Conservation (phyloP, 2,329 filamentous ascomycete species). For the Alternaria ethzedia region DNA sequence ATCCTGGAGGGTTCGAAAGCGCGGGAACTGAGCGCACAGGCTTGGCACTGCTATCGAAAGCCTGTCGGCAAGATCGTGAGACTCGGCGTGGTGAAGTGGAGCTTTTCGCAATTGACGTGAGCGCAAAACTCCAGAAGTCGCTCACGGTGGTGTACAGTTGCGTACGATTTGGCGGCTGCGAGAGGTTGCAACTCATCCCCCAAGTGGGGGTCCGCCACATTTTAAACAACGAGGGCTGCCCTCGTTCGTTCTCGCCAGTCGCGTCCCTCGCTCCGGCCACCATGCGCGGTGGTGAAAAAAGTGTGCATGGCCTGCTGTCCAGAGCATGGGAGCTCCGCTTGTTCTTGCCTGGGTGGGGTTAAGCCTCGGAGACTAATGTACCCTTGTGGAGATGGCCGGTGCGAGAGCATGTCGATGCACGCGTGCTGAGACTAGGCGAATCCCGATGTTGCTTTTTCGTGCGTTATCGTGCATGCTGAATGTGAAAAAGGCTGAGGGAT, state of each 20-base stretch:
- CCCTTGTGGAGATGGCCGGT: conserved; percentile 3
- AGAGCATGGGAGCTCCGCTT: conserved; percentile 14
- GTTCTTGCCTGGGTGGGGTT: conserved; percentile 15
- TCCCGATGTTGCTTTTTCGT: conserved; percentile 32
- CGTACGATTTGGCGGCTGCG: conserved; percentile 7
- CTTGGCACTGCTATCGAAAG: background rate
- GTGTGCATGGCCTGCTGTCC: conserved; percentile 25
- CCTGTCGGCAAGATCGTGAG: background rate
- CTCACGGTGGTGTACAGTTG: conserved; percentile 34
- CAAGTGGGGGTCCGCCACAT: conserved; percentile 25
- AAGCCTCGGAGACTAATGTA: conserved; percentile 22
- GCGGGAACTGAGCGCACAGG: background rate
- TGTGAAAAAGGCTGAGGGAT: conserved; percentile 3
- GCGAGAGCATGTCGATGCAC: conserved; percentile 18
- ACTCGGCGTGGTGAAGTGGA: conserved; percentile 23
- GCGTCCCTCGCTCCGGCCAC: conserved; percentile 7
- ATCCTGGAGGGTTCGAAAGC: background rate
- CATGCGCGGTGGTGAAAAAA: conserved; percentile 22
- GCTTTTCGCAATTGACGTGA: conserved; percentile 46
- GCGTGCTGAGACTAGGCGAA: conserved; percentile 29
- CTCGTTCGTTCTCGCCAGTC: background rate
- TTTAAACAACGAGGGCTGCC: conserved; percentile 20
- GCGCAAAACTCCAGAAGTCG: conserved; percentile 54
- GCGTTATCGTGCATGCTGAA: background rate
- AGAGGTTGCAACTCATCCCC: conserved; percentile 1